These are phyloP conservation scores for Trichosporon sp. DNA, from an alignment of 1,284 basidiomycete species.

Conservation along the genomic window DNA sequence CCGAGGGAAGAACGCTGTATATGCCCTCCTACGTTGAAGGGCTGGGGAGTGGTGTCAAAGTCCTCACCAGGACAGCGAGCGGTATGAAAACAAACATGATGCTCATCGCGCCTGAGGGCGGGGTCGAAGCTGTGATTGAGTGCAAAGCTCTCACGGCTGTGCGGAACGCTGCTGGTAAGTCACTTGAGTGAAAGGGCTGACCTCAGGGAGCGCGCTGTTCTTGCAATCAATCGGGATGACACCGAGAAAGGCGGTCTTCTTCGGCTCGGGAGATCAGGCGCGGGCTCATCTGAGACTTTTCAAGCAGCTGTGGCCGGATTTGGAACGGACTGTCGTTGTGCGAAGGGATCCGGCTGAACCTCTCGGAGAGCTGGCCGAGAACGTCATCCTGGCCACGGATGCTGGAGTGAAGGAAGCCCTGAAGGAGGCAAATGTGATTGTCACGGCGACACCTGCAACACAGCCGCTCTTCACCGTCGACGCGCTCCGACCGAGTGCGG, in stretches of 20 bases:
- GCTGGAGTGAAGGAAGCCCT: conserved; percentile 34
- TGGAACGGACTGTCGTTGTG: neutral
- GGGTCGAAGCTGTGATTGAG: conserved; percentile 34
- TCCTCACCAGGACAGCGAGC: conserved; percentile 56
- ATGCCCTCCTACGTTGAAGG: conserved; percentile 58
- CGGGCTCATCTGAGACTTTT: conserved; percentile 70
- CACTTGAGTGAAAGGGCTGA: neutral
- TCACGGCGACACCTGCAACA: conserved; percentile 72
- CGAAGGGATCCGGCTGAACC: neutral
- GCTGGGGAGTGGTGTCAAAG: conserved; percentile 68
- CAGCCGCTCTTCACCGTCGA: conserved; percentile 67
- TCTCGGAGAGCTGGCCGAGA: neutral
- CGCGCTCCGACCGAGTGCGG: conserved; percentile 61
- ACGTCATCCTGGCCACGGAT: conserved; percentile 1
- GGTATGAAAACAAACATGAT: conserved; percentile 31
- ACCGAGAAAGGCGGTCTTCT: conserved; percentile 61
- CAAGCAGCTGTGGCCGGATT: conserved; percentile 62
- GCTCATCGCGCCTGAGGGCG: conserved; percentile 39
- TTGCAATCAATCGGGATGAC: neutral
- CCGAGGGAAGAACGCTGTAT: conserved; percentile 36
- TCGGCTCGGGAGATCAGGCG: conserved; percentile 68
- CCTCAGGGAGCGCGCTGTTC: neutral
- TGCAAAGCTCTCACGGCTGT: conserved; percentile 49
- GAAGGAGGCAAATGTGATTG: conserved; percentile 47
- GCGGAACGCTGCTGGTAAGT: conserved; percentile 1